phyloP scores from a whole-genome alignment of 495 filamentous ascomycete species.

The Cenococcum geophilum region DNA sequence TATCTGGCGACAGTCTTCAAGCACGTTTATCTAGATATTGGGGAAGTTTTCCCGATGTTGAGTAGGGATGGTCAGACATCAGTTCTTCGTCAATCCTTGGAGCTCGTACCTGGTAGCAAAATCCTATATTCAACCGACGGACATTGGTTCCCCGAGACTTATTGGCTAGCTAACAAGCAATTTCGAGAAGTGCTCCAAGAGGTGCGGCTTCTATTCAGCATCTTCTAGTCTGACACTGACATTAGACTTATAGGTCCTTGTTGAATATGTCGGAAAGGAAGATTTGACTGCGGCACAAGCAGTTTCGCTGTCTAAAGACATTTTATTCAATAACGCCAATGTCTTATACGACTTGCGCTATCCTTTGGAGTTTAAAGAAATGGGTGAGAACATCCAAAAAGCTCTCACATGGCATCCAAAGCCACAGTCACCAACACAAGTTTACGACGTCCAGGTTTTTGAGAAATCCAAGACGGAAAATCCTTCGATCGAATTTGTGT shows the following conservation, averaged over 20 bases:
- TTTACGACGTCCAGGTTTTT: constrained; percentile 24
- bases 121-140: constrained; percentile 83
- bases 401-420: constrained; percentile 20
- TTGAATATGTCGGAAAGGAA: constrained; percentile 54
- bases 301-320: constrained; percentile 49
- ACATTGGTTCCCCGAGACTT: constrained; percentile 79
- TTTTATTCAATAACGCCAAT: constrained; percentile 69
- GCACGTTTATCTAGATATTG: constrained; percentile 81
- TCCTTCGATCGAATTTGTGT: constrained; percentile 49
- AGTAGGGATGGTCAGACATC: constrained; percentile 73
- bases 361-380: constrained; percentile 19
- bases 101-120: constrained; percentile 70
- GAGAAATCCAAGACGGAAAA: constrained; percentile 33
- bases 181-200: constrained; percentile 67
- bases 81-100: constrained; percentile 66
- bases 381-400: constrained; percentile 11
- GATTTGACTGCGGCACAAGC: constrained; percentile 57
- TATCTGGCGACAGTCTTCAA: constrained; percentile 75
- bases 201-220: constrained; percentile 37
- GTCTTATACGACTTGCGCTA: constrained; percentile 51
- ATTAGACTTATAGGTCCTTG: constrained; percentile 46
- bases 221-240: no score
- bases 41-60: constrained; percentile 78
- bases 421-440: constrained; percentile 8
- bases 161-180: constrained; percentile 69